Evolutionary conservation across 352 stramenopile genomes (phyloP).

Genomic region (Hyaloperonospora brassicae): DNA sequence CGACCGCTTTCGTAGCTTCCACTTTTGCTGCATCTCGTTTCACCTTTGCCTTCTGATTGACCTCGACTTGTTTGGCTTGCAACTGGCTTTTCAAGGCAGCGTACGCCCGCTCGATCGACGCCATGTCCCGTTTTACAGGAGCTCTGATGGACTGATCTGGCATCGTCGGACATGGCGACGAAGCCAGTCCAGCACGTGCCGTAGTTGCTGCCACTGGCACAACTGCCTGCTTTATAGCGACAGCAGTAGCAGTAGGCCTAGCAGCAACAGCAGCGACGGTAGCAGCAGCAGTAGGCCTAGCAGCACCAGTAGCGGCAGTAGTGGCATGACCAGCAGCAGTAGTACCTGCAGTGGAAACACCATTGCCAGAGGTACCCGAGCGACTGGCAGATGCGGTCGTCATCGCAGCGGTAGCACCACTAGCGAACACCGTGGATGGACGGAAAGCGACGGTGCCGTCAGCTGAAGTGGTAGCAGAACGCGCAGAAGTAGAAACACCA

Average conservation of each 20-base stretch:
- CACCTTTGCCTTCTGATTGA: constrained; percentile 24
- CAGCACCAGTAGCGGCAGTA: background rate
- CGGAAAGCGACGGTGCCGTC: too few relatives aligned
- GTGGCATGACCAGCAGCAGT: background rate
- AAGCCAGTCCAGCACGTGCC: too few relatives aligned
- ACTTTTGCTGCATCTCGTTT: constrained; percentile 23
- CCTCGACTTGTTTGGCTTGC: constrained; percentile 37
- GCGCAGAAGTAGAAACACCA: constrained; percentile 4
- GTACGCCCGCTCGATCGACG: constrained; percentile 47
- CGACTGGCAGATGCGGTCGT: background rate
- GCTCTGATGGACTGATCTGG: constrained; percentile 4
- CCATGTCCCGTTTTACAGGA: constrained; percentile 17
- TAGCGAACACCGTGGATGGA: too few relatives aligned
- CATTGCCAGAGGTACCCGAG: background rate
- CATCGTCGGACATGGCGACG: constrained; percentile 2
- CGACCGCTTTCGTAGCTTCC: constrained; percentile 9
- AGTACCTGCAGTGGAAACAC: background rate
- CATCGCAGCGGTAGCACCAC: background rate
- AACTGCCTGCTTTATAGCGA: too few relatives aligned
- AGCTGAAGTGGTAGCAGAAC: too few relatives aligned
- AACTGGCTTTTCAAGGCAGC: constrained; percentile 53
- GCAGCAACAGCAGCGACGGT: background rate
- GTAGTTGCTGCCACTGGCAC: too few relatives aligned
- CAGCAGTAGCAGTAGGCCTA: too few relatives aligned
- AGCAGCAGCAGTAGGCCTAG: background rate